A percentile compares a stretch with the other conserved stretches of the same genome.
phyloP scores from a whole-genome alignment of 2,329 filamentous ascomycete species.

The Fusarium nygamai region DNA sequence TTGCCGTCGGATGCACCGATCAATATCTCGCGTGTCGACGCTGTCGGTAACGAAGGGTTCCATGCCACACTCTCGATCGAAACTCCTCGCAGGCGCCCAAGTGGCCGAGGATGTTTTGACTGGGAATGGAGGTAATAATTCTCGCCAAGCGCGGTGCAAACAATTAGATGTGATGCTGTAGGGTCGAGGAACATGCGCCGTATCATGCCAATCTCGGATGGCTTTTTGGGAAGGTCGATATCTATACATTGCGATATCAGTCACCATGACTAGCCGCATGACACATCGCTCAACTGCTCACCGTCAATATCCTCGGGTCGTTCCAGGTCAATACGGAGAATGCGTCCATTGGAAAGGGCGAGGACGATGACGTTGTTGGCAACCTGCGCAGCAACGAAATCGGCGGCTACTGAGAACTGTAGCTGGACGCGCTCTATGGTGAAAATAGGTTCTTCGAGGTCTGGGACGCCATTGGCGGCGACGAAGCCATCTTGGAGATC shows the following conservation, averaged over 20 bases:
- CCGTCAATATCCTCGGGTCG: slow-evolving; percentile 95
- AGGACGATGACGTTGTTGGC: slow-evolving; percentile 97
- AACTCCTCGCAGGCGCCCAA: slow-evolving; percentile 86
- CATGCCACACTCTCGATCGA: slow-evolving; percentile 90
- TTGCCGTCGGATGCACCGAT: slow-evolving; percentile 93
- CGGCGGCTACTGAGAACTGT: slow-evolving; percentile 91
- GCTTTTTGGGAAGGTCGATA: slow-evolving; percentile 95
- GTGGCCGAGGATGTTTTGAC: slow-evolving; percentile 83
- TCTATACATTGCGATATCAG: slow-evolving; percentile 63
- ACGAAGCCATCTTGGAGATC: slow-evolving; percentile 72
- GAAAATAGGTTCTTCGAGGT: slow-evolving; percentile 83
- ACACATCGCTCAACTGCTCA: slow-evolving; percentile 48
- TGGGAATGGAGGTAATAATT: slow-evolving; percentile 99
- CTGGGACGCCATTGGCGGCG: slow-evolving; percentile 66
- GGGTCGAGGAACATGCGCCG: slow-evolving; percentile 97
- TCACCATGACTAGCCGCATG: not conserved
- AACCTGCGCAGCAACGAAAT: slow-evolving; percentile 96
- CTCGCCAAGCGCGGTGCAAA: slow-evolving; percentile 90
- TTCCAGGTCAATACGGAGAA: slow-evolving; percentile 93
- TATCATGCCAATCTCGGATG: slow-evolving; percentile 90
- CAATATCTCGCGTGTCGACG: slow-evolving; percentile 93
- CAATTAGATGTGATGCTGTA: slow-evolving; percentile 91
- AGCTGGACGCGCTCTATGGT: slow-evolving; percentile 92
- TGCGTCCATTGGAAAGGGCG: slow-evolving; percentile 89
- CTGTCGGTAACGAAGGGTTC: slow-evolving; percentile 92